Conservation (phyloP, 768 basidiomycete species). For the Glaciozyma antarctica region DNA sequence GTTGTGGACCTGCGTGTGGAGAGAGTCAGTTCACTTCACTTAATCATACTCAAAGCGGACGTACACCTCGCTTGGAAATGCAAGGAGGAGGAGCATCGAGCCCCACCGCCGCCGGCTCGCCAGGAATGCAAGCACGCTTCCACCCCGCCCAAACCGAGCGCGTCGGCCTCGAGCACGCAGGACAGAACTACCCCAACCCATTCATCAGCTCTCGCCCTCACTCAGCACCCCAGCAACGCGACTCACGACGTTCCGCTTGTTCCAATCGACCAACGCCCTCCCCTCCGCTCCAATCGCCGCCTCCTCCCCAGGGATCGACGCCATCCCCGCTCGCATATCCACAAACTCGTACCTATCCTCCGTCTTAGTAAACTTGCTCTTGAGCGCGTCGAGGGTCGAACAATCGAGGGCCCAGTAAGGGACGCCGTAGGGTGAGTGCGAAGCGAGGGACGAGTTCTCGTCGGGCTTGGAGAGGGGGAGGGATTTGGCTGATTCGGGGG, state of each 20-base stretch:
- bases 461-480: constrained; percentile 41
- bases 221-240: not conserved
- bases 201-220: not conserved
- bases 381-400: constrained; percentile 40
- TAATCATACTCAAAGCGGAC: not conserved
- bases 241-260: constrained; percentile 68
- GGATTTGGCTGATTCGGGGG: constrained; percentile 47
- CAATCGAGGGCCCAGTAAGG: constrained; percentile 80
- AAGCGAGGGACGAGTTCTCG: constrained; percentile 47
- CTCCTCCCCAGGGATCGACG: constrained; percentile 52
- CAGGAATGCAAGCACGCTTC: constrained; percentile 72
- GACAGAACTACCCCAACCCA: constrained; percentile 51
- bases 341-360: constrained; percentile 49
- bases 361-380: constrained; percentile 17
- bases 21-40: too few relatives aligned
- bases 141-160: constrained; percentile 92
- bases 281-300: constrained; percentile 70
- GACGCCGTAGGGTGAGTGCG: constrained; percentile 52
- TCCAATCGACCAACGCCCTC: constrained; percentile 85
- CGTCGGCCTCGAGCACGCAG: constrained; percentile 68
- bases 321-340: constrained; percentile 56
- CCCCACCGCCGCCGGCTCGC: not conserved
- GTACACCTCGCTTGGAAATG: constrained; percentile 51
- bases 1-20: constrained; percentile 54
- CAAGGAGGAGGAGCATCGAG: constrained; percentile 19